Base-by-base conservation (phyloP, 2,329 filamentous ascomycete species). In the Colletotrichum limetticola region DNA sequence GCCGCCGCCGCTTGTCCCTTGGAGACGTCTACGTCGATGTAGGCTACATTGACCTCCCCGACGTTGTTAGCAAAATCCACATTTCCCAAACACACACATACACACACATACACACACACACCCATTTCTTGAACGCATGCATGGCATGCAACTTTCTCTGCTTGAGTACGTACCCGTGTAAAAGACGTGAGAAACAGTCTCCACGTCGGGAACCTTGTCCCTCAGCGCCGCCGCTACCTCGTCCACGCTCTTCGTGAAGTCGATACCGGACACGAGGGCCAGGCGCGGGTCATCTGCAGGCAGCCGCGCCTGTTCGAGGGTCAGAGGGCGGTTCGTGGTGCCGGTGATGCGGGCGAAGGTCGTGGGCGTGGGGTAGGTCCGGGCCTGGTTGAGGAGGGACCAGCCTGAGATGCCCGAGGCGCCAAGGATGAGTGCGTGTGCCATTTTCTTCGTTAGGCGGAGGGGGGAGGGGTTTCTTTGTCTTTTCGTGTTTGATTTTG, bases 381-480 rank as follows among this genome's bases (percentile, higher is more conserved):
- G 46, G 12, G 65, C 52, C 16, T 76, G 68, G 66, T 76, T 76
- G n/a, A 74, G 11, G 7, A 76, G 49, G 14, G 75, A 74, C 75
- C 75, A 75, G 42, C 75, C 75, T 3, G 75, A 76, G 26, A 76
- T 76, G 6, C 75, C 75, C 4, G 66, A 74, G 56, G 75, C 75
- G 3, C 75, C 74, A n/a, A 76, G 61, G 30, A 76, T 61, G 2
- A 76, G 62, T 30, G 75, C 75, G 49, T 76, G 74, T 7, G 75
- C 66, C 75, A 76, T 74, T 42, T 42, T 42, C 2, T 19, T 19
- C 4, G 26, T 26, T 26, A 5, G 26, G 26, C 26, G 26, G 1
- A 4, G 26, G 26, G 26, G 4, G 4, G 26, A 4, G 26, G 26
- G 1, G 26, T 5, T 26, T 26, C 26, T 26, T 26, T 26, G 26